phyloP scores from a whole-genome alignment of 2,329 filamentous ascomycete species.

The Epicoccum nigrum region DNA sequence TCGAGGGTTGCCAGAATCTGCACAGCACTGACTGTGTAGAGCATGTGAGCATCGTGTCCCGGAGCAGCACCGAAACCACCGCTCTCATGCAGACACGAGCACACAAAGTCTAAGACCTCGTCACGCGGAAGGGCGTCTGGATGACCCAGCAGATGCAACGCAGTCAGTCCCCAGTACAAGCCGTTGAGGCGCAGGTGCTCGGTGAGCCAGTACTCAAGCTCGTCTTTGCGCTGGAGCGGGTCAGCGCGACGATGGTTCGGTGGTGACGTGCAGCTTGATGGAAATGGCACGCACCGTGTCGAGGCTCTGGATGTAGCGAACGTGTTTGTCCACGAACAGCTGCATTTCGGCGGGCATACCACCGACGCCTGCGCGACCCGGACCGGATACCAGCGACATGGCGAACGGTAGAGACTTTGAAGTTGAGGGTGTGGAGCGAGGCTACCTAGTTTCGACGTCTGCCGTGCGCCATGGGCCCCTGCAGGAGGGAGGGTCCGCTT shows the following conservation, averaged over 20 bases:
- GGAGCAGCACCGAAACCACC: constrained; percentile 95
- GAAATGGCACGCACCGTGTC: constrained; percentile 69
- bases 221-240: constrained; percentile 75
- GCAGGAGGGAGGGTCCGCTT: constrained; percentile 3
- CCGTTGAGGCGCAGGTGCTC: constrained; percentile 95
- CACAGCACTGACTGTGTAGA: constrained; percentile 93
- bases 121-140: constrained; percentile 81
- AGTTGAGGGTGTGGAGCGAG: constrained; percentile 11
- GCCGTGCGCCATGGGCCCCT: constrained; percentile 6
- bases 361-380: constrained; percentile 56
- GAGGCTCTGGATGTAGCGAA: constrained; percentile 90
- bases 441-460: constrained; percentile 14
- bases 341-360: constrained; percentile 55
- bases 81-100: constrained; percentile 87
- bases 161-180: constrained; percentile 93
- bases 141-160: constrained; percentile 81
- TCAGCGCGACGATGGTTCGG: constrained; percentile 44
- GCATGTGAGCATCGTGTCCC: constrained; percentile 92
- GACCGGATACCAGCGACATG: constrained; percentile 68
- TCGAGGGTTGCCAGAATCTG: constrained; percentile 90
- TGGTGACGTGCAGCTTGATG: constrained; percentile 25
- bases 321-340: constrained; percentile 70
- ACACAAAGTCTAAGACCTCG: constrained; percentile 87
- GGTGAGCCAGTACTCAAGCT: constrained; percentile 97
- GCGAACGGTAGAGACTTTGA: constrained; percentile 2